Conservation (phyloP, 2,329 filamentous ascomycete genomes). For the Verticillium nubilum region DNA sequence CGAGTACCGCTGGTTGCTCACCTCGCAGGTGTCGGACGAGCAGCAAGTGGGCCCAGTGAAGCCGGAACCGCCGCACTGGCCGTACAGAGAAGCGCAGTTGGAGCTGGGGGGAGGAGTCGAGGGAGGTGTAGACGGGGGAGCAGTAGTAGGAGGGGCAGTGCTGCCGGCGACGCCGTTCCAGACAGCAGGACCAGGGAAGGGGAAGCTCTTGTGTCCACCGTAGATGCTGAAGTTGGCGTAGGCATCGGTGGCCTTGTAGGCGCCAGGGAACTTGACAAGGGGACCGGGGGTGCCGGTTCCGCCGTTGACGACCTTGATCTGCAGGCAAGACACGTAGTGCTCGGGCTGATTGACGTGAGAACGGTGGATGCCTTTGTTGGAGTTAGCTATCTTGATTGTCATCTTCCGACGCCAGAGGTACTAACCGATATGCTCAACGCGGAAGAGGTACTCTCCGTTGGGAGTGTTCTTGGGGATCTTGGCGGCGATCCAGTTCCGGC, state of each 20-base stretch:
- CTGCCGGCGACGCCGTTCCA: slow-evolving; percentile 4
- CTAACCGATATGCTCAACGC: slow-evolving; percentile 26
- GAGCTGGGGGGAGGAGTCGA: not conserved
- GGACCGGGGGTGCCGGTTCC: slow-evolving; percentile 13
- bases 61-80: slow-evolving; percentile 8
- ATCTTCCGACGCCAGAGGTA: not conserved
- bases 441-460: slow-evolving; percentile 29
- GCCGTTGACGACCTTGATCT: slow-evolving; percentile 14
- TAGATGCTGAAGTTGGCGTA: slow-evolving; percentile 17
- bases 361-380: slow-evolving; percentile 10
- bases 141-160: slow-evolving; percentile 1
- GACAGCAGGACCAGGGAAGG: slow-evolving; percentile 5
- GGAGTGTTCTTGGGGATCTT: slow-evolving; percentile 27
- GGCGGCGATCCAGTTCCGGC: slow-evolving; percentile 19
- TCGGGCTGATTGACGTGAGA: slow-evolving; percentile 18
- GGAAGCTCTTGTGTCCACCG: slow-evolving; percentile 10
- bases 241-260: slow-evolving; percentile 18
- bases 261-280: slow-evolving; percentile 23
- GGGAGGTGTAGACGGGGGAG: not conserved
- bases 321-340: slow-evolving; percentile 12
- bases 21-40: slow-evolving; percentile 8
- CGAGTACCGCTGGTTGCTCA: slow-evolving; percentile 13
- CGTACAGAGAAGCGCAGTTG: not conserved
- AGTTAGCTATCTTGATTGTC: not conserved
- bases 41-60: slow-evolving; percentile 13